phyloP scores from a whole-genome alignment of 164 flowering plant species.

The Sedum album region DNA sequence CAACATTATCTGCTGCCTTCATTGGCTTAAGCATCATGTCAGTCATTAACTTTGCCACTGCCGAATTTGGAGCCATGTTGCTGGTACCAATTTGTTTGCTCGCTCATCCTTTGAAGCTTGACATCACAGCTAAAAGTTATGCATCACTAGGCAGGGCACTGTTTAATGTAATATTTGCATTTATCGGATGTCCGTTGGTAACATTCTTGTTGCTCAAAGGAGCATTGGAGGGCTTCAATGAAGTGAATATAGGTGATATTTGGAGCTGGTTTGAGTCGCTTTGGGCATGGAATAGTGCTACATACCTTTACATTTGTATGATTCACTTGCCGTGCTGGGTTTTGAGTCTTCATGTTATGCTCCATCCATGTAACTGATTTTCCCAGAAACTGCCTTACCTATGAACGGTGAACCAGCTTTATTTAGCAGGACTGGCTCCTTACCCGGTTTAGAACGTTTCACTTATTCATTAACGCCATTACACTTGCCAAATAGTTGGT shows the following conservation, averaged over 20 bases:
- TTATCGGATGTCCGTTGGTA: slow-evolving; percentile 54
- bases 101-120: slow-evolving; percentile 51
- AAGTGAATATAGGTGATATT: slow-evolving; percentile 43
- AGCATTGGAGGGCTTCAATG: slow-evolving; percentile 28
- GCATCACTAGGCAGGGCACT: slow-evolving; percentile 26
- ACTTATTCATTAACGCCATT: too few species aligned
- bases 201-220: slow-evolving; percentile 44
- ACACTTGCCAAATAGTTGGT: too few species aligned
- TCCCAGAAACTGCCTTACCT: background rate
- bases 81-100: slow-evolving; percentile 78
- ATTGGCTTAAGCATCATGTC: slow-evolving; percentile 88
- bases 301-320: slow-evolving; percentile 66
- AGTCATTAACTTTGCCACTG: slow-evolving; percentile 82
- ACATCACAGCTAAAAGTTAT: slow-evolving; percentile 19
- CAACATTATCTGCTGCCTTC: slow-evolving; percentile 55
- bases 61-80: slow-evolving; percentile 76
- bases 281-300: slow-evolving; percentile 92
- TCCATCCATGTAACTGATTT: slow-evolving; percentile 29
- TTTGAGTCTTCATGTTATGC: slow-evolving; percentile 36
- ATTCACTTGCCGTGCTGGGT: slow-evolving; percentile 74
- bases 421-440: background rate
- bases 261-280: slow-evolving; percentile 86
- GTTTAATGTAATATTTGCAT: slow-evolving; percentile 37
- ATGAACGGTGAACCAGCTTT: background rate
- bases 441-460: too few species aligned